Base-by-base conservation (phyloP, 257 asterid genomes). In the Solanum habrochaites region DNA sequence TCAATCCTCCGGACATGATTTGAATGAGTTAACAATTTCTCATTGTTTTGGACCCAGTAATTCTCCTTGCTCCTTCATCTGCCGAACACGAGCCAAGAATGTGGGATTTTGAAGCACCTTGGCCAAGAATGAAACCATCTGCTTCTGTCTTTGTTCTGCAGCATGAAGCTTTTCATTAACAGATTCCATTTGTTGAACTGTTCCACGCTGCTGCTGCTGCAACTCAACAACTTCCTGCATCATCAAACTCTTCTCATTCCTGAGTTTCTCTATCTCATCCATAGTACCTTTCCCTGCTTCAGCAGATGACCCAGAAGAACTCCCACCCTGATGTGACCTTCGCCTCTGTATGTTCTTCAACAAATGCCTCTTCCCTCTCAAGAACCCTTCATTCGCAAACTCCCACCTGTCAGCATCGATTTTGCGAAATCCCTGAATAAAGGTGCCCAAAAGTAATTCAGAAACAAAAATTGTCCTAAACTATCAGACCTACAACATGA, bases 271-370 rank as follows among this genome's bases (percentile, higher is more conserved):
- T 7, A 96, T 88, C 92, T 95, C 97, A 23, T 91, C 96, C 87
- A 93, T 20, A 52, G 86, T 89, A 82, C 89, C 88, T 88, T 86
- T 90, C 45, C 90, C 89, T 3, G 91, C 77, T 85, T 92, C 96
- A 32, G 52, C 67, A 11, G 90, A 58, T 7, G 90, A 52, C 58
- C 91, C 91, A 56, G 87, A 91, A 23, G 95, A 91, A 89, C 91
- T 89, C 31, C 95, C 96, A 49, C 86, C 80, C 85, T 90, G 95
- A 77, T 89, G 94, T 73, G 96, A 87, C 21, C 92, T 94, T 67
- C 98, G 98, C 93, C 98, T 93, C 77, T 94, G 98, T 88, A 96
- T 96, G 32, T 88, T 92, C 91, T 87, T 94, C 91, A 96, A 87
- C 80, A 96, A 88, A 75, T 93, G 94, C 89, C 86, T 94, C 81